These are phyloP conservation scores for Moricandia arvensis DNA, from an alignment of 345 rosid genomes.

Conservation along the genomic window DNA sequence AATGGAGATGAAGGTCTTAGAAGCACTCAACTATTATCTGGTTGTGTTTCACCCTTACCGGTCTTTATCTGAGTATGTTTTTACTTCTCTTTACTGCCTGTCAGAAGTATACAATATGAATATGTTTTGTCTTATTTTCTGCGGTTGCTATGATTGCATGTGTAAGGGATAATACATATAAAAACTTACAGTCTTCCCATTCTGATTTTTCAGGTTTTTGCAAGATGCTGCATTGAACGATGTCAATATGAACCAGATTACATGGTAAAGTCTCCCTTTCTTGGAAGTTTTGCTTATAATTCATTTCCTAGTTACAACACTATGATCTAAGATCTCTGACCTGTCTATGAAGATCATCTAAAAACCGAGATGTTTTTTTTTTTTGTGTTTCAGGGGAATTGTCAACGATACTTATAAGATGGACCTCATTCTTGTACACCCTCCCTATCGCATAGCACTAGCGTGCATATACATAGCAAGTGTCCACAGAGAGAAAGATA, in stretches of 20 bases:
- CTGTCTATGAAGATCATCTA: neutral
- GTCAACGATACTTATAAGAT: slow-evolving; percentile 91
- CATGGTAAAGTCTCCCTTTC: slow-evolving; percentile 54
- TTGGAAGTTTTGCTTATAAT: neutral
- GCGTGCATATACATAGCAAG: slow-evolving; percentile 90
- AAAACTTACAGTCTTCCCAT: neutral
- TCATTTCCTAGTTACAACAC: neutral
- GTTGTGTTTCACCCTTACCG: slow-evolving; percentile 97
- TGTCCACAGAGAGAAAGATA: slow-evolving; percentile 68
- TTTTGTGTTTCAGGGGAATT: slow-evolving; percentile 59
- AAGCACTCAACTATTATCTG: slow-evolving; percentile 84
- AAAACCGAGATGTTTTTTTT: neutral
- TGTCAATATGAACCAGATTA: slow-evolving; percentile 58
- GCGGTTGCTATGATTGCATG: neutral
- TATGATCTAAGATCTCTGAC: neutral
- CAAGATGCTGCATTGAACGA: slow-evolving; percentile 79
- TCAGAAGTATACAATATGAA: neutral
- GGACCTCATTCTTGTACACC: slow-evolving; percentile 89
- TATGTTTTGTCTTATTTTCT: neutral
- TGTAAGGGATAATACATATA: neutral
- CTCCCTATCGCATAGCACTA: slow-evolving; percentile 82
- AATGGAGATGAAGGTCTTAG: slow-evolving; percentile 97
- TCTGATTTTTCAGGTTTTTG: slow-evolving; percentile 52
- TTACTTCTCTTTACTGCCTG: neutral
- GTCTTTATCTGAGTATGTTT: slow-evolving; percentile 70